Conservation (phyloP, 2,329 filamentous ascomycete genomes). For the Xylariaceae sp. region DNA sequence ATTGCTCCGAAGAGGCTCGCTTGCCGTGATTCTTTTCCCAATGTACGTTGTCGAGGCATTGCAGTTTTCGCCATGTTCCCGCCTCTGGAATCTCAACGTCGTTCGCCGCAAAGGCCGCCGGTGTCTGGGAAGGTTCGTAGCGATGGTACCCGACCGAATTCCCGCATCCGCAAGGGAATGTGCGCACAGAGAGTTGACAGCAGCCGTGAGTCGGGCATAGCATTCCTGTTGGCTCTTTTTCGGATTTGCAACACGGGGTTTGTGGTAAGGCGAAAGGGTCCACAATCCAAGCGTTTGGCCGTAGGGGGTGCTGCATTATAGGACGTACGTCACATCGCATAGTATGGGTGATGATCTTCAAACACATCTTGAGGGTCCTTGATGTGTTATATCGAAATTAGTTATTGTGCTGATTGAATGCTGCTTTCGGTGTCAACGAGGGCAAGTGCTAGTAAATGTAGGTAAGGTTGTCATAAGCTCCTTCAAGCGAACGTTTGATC, state of each 20-base stretch:
- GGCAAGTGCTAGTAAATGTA: too few relatives aligned
- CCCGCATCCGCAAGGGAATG: slow-evolving; percentile 6
- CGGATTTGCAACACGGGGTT: neutral
- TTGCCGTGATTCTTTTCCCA: neutral
- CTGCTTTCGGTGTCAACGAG: too few relatives aligned
- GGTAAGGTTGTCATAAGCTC: too few relatives aligned
- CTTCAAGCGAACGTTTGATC: too few relatives aligned
- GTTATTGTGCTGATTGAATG: too few relatives aligned
- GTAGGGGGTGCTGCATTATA: slow-evolving; percentile 4
- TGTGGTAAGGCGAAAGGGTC: slow-evolving; percentile 2
- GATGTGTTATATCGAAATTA: neutral
- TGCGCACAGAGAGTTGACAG: slow-evolving; percentile 3
- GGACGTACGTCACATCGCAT: slow-evolving; percentile 8
- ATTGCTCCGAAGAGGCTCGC: slow-evolving; percentile 4
- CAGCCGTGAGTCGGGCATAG: slow-evolving; percentile 2
- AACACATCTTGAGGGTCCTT: slow-evolving; percentile 20
- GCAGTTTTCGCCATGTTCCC: slow-evolving; percentile 7
- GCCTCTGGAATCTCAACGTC: neutral
- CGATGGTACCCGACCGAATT: slow-evolving; percentile 9
- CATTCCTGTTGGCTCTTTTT: neutral
- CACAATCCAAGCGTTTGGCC: neutral
- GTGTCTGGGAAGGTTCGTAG: neutral
- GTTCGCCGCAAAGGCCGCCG: slow-evolving; percentile 3
- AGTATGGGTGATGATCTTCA: slow-evolving; percentile 8
- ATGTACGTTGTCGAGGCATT: slow-evolving; percentile 5